These are phyloP conservation scores for Phanerochaete sordida DNA, from an alignment of 768 basidiomycete species.

Conservation along the genomic window DNA sequence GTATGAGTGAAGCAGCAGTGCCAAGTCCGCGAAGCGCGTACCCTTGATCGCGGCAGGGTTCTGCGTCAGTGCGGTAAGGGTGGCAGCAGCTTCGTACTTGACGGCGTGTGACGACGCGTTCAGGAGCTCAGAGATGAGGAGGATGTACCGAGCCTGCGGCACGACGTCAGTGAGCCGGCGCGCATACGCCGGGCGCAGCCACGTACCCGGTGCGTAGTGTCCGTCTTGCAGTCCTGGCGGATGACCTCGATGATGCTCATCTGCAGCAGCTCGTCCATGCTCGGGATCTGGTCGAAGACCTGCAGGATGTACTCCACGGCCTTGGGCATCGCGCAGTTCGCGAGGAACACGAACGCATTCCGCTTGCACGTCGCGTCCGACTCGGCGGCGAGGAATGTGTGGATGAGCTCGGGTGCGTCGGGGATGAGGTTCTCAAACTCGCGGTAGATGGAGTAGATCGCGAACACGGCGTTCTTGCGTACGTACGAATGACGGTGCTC, in stretches of 20 bases:
- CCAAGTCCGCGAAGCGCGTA: slow-evolving; percentile 24
- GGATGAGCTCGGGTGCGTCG: slow-evolving; percentile 93
- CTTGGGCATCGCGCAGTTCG: slow-evolving; percentile 79
- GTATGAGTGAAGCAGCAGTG: neutral
- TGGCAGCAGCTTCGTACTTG: slow-evolving; percentile 96
- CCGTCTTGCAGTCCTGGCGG: slow-evolving; percentile 80
- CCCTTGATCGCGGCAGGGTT: slow-evolving; percentile 96
- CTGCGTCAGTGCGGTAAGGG: slow-evolving; percentile 89
- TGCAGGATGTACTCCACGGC: slow-evolving; percentile 89
- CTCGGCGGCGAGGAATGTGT: slow-evolving; percentile 95
- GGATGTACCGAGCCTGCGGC: slow-evolving; percentile 83
- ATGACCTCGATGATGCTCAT: slow-evolving; percentile 96
- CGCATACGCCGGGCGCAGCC: neutral
- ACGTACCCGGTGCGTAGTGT: slow-evolving; percentile 78
- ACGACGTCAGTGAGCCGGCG: neutral
- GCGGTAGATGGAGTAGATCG: slow-evolving; percentile 91
- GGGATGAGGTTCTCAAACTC: slow-evolving; percentile 94
- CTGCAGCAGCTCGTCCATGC: slow-evolving; percentile 89
- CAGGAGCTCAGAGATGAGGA: slow-evolving; percentile 88
- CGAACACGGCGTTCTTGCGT: slow-evolving; percentile 97
- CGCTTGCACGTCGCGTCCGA: slow-evolving; percentile 95
- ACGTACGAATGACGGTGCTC: slow-evolving; percentile 98
- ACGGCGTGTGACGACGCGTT: slow-evolving; percentile 89
- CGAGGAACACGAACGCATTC: slow-evolving; percentile 95
- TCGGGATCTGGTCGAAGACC: slow-evolving; percentile 78